phyloP scores from a whole-genome alignment of 345 rosid species.

The Corymbia maculata region DNA sequence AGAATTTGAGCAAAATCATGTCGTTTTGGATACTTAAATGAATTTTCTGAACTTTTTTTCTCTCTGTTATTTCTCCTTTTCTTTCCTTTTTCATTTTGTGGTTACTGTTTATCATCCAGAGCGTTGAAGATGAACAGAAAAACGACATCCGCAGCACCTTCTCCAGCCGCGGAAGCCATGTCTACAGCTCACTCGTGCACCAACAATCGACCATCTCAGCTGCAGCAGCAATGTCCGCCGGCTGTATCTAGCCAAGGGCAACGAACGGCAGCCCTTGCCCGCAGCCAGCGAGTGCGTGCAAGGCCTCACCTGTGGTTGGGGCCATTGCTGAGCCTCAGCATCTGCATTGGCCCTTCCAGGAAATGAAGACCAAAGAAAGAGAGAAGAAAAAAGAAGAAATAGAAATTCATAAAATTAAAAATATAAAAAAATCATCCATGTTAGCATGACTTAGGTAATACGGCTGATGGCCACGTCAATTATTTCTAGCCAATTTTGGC shows the following conservation, averaged over 20 bases:
- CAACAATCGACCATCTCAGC: background rate
- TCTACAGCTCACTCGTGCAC: background rate
- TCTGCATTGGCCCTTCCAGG: background rate
- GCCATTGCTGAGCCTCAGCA: background rate
- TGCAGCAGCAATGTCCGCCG: background rate
- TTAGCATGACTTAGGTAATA: background rate
- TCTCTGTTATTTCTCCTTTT: background rate
- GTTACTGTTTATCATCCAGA: background rate
- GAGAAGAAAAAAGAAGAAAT: background rate
- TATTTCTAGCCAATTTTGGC: accelerated
- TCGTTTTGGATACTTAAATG: background rate
- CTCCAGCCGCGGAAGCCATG: background rate
- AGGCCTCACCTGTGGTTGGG: background rate
- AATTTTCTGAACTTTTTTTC: background rate
- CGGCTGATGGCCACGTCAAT: accelerated
- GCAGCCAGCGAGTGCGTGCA: background rate
- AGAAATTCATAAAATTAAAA: background rate
- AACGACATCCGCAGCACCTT: background rate
- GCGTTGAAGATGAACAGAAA: background rate
- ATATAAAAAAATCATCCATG: accelerated
- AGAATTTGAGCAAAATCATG: background rate
- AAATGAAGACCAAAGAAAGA: background rate
- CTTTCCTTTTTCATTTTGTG: background rate
- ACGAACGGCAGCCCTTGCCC: background rate
- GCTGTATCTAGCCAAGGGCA: background rate